Percentiles rank a stretch among this genome's conserved stretches.
Evolutionary conservation across 148 eudicot species (phyloP).

Genomic region (Persicaria tinctoria): DNA sequence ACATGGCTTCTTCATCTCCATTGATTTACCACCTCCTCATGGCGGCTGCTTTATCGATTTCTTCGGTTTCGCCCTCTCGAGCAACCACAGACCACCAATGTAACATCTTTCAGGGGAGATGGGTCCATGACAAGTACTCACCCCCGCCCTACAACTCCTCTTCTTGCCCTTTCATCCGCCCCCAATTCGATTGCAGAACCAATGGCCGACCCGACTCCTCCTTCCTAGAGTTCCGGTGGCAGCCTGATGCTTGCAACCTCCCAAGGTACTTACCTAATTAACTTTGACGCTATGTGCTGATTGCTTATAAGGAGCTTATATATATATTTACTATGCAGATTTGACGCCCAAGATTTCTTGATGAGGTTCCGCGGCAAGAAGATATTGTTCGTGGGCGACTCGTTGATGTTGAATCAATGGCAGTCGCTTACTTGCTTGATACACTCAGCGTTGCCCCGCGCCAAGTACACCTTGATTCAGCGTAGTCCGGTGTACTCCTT

Average conservation of each 20-base stretch:
- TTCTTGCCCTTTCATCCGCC: constrained; percentile 26
- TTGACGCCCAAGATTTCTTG: constrained; percentile 12
- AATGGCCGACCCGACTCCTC: constrained; percentile 29
- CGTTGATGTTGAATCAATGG: constrained; percentile 50
- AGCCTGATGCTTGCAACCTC: constrained; percentile 30
- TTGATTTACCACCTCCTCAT: neutral
- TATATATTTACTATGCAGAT: constrained; percentile 2
- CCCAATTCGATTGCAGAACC: constrained; percentile 30
- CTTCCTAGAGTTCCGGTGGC: constrained; percentile 40
- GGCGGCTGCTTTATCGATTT: neutral
- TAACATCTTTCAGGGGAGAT: constrained; percentile 68
- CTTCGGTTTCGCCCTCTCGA: neutral
- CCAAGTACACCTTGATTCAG: constrained; percentile 16
- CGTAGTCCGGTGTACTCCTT: neutral
- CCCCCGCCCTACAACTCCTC: neutral
- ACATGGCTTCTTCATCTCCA: neutral
- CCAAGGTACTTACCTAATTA: constrained; percentile 27
- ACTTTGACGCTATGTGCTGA: constrained; percentile 4
- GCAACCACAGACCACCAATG: neutral
- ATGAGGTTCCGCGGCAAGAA: constrained; percentile 24
- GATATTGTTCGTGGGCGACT: constrained; percentile 55
- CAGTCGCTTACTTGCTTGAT: constrained; percentile 52
- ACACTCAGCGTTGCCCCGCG: constrained; percentile 24
- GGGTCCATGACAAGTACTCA: constrained; percentile 49
- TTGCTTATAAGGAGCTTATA: neutral